Percentiles rank a stretch among this genome's conserved stretches.
These are phyloP conservation scores for Phytopythium ostracodes DNA, from an alignment of 352 stramenopile species.

Conservation along the genomic window DNA sequence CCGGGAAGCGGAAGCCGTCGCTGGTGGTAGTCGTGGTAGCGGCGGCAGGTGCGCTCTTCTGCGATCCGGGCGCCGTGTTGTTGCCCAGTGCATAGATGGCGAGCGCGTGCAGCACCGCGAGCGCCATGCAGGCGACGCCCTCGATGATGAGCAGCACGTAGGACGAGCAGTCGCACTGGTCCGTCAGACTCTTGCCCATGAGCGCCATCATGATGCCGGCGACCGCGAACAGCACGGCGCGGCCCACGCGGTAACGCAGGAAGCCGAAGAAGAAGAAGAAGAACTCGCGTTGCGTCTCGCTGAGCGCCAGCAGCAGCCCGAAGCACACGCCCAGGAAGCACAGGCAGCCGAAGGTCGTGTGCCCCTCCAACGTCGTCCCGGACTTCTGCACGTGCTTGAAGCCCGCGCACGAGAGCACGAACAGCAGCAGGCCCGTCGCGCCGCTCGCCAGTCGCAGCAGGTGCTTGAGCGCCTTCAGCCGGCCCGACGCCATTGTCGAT, in stretches of 20 bases:
- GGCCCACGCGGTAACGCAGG: conserved; percentile 67
- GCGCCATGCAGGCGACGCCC: conserved; percentile 43
- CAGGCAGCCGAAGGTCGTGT: conserved; percentile 64
- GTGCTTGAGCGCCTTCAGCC: conserved; percentile 16
- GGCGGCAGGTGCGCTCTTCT: not conserved
- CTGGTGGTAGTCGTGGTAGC: not conserved
- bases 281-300: conserved; percentile 48
- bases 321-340: conserved; percentile 72
- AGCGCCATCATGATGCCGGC: conserved; percentile 60
- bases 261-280: conserved; percentile 86
- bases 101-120: conserved; percentile 35
- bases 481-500: not conserved
- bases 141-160: conserved; percentile 53
- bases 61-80: conserved; percentile 21
- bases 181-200: conserved; percentile 50
- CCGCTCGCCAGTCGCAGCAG: conserved; percentile 37
- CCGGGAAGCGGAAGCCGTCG: conserved; percentile 1
- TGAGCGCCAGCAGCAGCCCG: conserved; percentile 50
- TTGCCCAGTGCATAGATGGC: conserved; percentile 50
- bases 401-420: conserved; percentile 40
- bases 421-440: conserved; percentile 26
- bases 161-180: conserved; percentile 44
- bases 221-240: conserved; percentile 45
- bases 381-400: conserved; percentile 44
- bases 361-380: conserved; percentile 29